Evolutionary conservation across 768 basidiomycete genomes (phyloP).

Genomic region (Polyporus arcularius): DNA sequence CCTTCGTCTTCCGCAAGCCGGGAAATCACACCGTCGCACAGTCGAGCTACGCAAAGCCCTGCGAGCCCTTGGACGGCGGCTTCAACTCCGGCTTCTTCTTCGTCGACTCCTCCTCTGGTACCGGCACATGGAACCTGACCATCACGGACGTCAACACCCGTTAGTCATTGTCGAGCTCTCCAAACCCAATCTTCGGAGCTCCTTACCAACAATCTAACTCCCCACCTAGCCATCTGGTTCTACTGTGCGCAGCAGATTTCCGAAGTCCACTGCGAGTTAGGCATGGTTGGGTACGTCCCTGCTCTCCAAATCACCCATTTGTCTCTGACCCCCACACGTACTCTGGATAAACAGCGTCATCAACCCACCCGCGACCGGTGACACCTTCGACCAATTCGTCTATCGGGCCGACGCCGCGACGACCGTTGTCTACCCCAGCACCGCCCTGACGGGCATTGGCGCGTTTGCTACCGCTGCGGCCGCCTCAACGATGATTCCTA

Average conservation of each 20-base stretch:
- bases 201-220: too few species aligned
- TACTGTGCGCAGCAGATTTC: slow-evolving; percentile 54
- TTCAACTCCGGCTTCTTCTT: slow-evolving; percentile 58
- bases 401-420: slow-evolving; percentile 32
- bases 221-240: slow-evolving; percentile 52
- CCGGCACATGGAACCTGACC: slow-evolving; percentile 51
- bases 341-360: slow-evolving; percentile 38
- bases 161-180: slow-evolving; percentile 27
- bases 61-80: slow-evolving; percentile 43
- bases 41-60: slow-evolving; percentile 47
- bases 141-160: slow-evolving; percentile 49
- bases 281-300: slow-evolving; percentile 35
- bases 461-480: slow-evolving; percentile 49
- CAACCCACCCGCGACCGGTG: slow-evolving; percentile 49
- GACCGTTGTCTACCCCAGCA: slow-evolving; percentile 36
- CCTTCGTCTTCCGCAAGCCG: slow-evolving; percentile 53
- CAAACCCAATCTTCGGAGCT: neutral
- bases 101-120: slow-evolving; percentile 30
- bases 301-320: neutral
- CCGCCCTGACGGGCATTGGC: slow-evolving; percentile 47
- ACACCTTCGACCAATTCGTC: slow-evolving; percentile 43
- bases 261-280: slow-evolving; percentile 42
- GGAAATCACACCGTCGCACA: slow-evolving; percentile 60
- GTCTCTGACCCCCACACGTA: neutral
- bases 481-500: slow-evolving; percentile 24